A percentile compares a stretch with the other conserved stretches of the same genome.
Evolutionary conservation across 2,329 filamentous ascomycete species (phyloP).

Genomic region (Sphaerostilbella broomeana): DNA sequence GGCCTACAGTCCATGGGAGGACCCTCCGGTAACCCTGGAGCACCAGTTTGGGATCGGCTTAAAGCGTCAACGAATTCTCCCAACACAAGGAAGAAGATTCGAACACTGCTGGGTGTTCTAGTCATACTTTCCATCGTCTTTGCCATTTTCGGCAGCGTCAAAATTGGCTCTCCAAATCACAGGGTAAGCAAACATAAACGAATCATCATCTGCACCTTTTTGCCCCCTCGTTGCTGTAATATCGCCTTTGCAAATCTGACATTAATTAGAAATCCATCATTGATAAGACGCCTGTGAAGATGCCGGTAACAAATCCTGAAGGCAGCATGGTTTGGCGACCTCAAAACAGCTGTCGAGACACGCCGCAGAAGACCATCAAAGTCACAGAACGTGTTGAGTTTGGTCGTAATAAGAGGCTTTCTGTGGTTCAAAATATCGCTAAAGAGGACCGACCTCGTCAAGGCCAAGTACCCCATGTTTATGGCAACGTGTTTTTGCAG

Average conservation of each 20-base stretch:
- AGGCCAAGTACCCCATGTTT: conserved; percentile 31
- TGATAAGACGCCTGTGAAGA: conserved; percentile 21
- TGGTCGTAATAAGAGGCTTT: conserved; percentile 28
- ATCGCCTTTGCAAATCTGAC: not conserved
- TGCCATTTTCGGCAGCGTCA: conserved; percentile 22
- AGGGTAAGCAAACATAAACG: conserved; percentile 27
- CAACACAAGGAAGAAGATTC: conserved; percentile 23
- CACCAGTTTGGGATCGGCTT: conserved; percentile 25
- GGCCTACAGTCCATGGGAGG: conserved; percentile 43
- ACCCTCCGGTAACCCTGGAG: conserved; percentile 18
- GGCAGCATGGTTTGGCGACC: conserved; percentile 24
- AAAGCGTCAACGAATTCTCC: conserved; percentile 18
- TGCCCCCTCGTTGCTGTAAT: too few species aligned
- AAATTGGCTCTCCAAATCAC: conserved; percentile 13
- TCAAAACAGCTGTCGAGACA: conserved; percentile 21
- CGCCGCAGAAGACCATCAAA: conserved; percentile 16
- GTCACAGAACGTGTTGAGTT: conserved; percentile 27
- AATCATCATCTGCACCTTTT: too few species aligned
- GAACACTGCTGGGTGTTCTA: conserved; percentile 25
- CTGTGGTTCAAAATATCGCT: conserved; percentile 33
- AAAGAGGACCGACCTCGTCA: conserved; percentile 14
- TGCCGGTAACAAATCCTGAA: conserved; percentile 14
- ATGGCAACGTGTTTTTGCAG: conserved; percentile 41
- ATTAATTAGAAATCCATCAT: conserved; percentile 16
- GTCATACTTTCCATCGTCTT: conserved; percentile 28